Evolutionary conservation across 495 filamentous ascomycete genomes (phyloP), one percentile per base, ranked within the genome.

Genomic region (Pseudevernia furfuracea): DNA sequence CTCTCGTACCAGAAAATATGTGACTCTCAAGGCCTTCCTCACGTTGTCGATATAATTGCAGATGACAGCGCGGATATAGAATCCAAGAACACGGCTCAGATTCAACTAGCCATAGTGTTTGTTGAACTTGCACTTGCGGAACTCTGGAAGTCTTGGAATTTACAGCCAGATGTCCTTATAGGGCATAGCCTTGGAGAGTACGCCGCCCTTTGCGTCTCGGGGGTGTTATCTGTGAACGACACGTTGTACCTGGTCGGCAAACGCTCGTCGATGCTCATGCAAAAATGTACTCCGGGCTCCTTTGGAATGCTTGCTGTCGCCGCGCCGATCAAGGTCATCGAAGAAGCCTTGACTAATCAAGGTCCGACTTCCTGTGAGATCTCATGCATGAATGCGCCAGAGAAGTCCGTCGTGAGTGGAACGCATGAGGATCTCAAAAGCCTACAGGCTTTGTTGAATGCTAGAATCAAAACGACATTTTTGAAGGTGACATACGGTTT

Each of bases 401-500:
- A 55, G 28, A 34, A 21, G 82, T 6, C 68, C 0, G 74, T 77
- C 8, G 23, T 77, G 19, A 68, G 68, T 56, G 74, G 74, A 11
- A 36, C 66, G 25, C 9, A 25, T 10, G 17, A 23, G 19, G 23
- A 65, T 4, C 21, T 58, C 7, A 34, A 52, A 5, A 34, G 15
- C 39, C 55, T 73, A 28, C 36, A 61, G 34, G 23, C 3, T 32
- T 21, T 55, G 2, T 25, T 65, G 19, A 36, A 37, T n/a, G 14
- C 21, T 0, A 48, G n/a, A 49, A 17, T 61, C 19, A 46, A 21
- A 17, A 59, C 60, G 34, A 61, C 48, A 3, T 41, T 52, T 34
- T 46, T 94, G 6, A 80, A 84, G 37, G 82, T 93, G 19, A 86
- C 88, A 41, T 92, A 86, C 60, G 90, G 88, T 14, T 93, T 91